phyloP scores from a whole-genome alignment of 2,329 filamentous ascomycete species.

The Pseudogymnoascus sp. region DNA sequence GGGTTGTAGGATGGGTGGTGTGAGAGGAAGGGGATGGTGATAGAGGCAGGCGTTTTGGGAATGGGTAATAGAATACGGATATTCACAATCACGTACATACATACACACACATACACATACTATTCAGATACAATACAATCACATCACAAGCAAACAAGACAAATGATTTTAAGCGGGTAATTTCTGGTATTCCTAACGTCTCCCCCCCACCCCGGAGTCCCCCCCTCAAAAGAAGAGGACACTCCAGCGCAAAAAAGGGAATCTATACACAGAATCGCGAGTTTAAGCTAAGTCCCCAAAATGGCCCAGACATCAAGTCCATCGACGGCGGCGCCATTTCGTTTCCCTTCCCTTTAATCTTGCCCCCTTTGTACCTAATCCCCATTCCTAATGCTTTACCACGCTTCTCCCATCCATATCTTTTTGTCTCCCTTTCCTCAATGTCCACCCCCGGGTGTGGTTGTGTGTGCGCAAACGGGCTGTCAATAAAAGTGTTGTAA shows the following conservation, averaged over 20 bases:
- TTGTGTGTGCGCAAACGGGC: background rate
- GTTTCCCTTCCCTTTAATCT: background rate
- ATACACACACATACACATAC: background rate
- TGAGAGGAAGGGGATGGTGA: slow-evolving; percentile 19
- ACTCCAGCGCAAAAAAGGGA: slow-evolving; percentile 27
- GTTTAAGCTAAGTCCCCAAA: slow-evolving; percentile 38
- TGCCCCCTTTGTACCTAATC: background rate
- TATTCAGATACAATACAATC: background rate
- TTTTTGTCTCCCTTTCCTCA: background rate
- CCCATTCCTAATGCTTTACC: background rate
- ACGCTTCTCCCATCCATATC: background rate
- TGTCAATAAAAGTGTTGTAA: background rate
- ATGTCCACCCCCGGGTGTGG: background rate
- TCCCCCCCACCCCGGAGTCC: slow-evolving; percentile 17
- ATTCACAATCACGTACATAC: background rate
- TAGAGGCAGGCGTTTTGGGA: background rate
- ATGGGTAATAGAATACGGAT: background rate
- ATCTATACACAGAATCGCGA: slow-evolving; percentile 59
- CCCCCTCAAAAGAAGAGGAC: background rate
- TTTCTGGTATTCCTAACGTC: slow-evolving; percentile 52
- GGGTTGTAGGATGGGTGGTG: slow-evolving; percentile 23
- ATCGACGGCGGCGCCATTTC: background rate
- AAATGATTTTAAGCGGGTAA: slow-evolving; percentile 48
- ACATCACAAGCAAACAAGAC: background rate
- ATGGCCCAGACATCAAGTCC: slow-evolving; percentile 9